Evolutionary conservation across 2,329 filamentous ascomycete species (phyloP), one percentile per base, ranked within the genome.

Genomic region (Scytalidium lignicola): DNA sequence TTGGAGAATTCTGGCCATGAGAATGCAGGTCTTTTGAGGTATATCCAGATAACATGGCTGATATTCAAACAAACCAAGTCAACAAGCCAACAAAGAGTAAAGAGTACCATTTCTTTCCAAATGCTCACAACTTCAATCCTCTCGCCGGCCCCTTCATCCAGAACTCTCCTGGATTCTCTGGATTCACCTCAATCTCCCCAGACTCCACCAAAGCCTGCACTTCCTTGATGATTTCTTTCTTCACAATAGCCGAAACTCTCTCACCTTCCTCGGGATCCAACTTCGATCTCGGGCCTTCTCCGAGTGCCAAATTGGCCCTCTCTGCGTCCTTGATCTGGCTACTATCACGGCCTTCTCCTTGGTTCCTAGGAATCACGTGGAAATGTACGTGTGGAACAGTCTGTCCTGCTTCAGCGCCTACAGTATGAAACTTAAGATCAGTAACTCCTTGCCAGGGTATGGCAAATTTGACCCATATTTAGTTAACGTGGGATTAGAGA

Each of bases 341-440:
- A 5, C 44, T 41, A 26, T 44, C 47, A 50, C 50, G 50, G 42
- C 44, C 17, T 7, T 28, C 21, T 28, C 48, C 50, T 18, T 40
- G 40, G 4, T 37, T 37, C 3, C 91, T 72, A 0, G 91, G 91
- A 37, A 96, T 93, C 48, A 96, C 78, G 62, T 96, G 91, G 65
- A 92, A 96, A 67, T 96, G 91, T 44, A 92, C 84, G 66, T 96
- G 91, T 26, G 86, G 86, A 1, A 96, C 89, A n/a, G 95, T 89
- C 70, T 96, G 91, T 1, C 90, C 90, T 2, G 91, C 91, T 43
- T 88, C 80, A 5, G 83, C 82, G 9, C 91, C 80, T 80, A 55
- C 42, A 46, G n/a, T 17, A 49, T 26, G 7, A 12, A 18, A 18
- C 17, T 28, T 20, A 4, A 19, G 6, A 28, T n/a, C n/a, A n/a